phyloP scores from a whole-genome alignment of 176 grass and related monocot genomes.

The Eragrostis nindensis region DNA sequence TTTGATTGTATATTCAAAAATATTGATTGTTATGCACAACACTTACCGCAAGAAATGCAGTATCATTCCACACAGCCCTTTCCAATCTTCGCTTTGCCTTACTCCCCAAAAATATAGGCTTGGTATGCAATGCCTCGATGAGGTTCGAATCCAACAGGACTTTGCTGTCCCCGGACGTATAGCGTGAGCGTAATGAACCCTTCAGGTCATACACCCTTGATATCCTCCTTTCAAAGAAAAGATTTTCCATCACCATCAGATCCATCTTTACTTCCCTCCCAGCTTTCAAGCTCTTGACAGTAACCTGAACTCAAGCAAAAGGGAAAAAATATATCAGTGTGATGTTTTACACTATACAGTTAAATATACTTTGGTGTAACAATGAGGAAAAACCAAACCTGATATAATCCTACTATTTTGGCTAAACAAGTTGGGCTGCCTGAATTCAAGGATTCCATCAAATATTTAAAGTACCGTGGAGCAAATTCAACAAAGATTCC shows the following conservation, averaged over 20 bases:
- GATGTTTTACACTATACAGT: background rate
- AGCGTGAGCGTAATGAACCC: conserved; percentile 90
- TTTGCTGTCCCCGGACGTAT: conserved; percentile 67
- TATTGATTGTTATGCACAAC: conserved; percentile 7
- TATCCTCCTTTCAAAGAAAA: conserved; percentile 91
- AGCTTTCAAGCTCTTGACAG: conserved; percentile 69
- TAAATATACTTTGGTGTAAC: conserved; percentile 1
- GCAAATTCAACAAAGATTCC: conserved; percentile 91
- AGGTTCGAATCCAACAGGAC: conserved; percentile 95
- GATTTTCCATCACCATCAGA: conserved; percentile 98
- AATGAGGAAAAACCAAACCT: conserved; percentile 56
- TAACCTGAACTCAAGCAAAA: conserved; percentile 65
- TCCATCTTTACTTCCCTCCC: conserved; percentile 84
- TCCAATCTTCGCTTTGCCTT: conserved; percentile 83
- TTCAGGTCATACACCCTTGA: conserved; percentile 96
- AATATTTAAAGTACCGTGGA: conserved; percentile 84
- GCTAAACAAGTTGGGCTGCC: conserved; percentile 85
- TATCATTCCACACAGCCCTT: conserved; percentile 96
- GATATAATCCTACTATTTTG: conserved; percentile 93
- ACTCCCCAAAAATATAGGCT: conserved; percentile 91
- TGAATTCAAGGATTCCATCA: conserved; percentile 68
- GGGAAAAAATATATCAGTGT: conserved; percentile 22
- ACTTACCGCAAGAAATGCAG: conserved; percentile 91
- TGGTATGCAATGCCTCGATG: conserved; percentile 78
- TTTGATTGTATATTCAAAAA: conserved; percentile 19